A percentile compares a stretch with the other conserved stretches of the same genome.
phyloP scores from a whole-genome alignment of 805 yeast species.

The Yamadazyma ubonensis region DNA sequence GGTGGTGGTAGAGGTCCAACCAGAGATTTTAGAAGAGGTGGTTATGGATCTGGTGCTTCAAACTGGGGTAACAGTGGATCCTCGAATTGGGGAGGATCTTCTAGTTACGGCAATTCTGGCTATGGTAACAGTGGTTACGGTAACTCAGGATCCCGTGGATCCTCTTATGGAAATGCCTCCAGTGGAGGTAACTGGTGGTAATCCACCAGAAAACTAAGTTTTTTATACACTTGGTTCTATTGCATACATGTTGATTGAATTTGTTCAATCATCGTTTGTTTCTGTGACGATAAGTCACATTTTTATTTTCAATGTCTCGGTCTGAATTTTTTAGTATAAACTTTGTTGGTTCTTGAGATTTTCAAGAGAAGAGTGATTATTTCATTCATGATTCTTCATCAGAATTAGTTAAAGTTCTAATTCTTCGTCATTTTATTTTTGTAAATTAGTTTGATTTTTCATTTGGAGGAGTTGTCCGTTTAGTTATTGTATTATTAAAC shows the following conservation, averaged over 20 bases:
- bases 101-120: conserved; percentile 16
- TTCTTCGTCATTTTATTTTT: conserved; percentile 14
- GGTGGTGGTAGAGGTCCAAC: conserved; percentile 28
- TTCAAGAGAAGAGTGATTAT: conserved; percentile 6
- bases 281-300: conserved; percentile 1
- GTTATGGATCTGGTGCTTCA: conserved; percentile 35
- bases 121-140: conserved; percentile 17
- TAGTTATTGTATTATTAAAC: conserved; percentile 11
- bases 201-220: conserved; percentile 8
- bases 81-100: conserved; percentile 17
- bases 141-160: conserved; percentile 14
- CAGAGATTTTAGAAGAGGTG: conserved; percentile 55
- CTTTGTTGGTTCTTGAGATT: conserved; percentile 4
- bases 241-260: conserved; percentile 7
- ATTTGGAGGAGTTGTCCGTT: conserved; percentile 9
- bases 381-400: conserved; percentile 11
- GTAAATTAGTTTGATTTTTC: conserved; percentile 15
- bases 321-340: conserved; percentile 10
- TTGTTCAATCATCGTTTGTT: conserved; percentile 1
- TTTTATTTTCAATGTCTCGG: conserved; percentile 16
- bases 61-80: conserved; percentile 16
- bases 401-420: conserved; percentile 19
- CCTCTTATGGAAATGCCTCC: conserved; percentile 25
- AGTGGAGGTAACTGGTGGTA: conserved; percentile 45
- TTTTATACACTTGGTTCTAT: conserved; percentile 9